A percentile compares a stretch with the other conserved stretches of the same genome.
These are phyloP conservation scores for Vigna hirtella DNA, from an alignment of 306 rosid genomes.

Conservation along the genomic window DNA sequence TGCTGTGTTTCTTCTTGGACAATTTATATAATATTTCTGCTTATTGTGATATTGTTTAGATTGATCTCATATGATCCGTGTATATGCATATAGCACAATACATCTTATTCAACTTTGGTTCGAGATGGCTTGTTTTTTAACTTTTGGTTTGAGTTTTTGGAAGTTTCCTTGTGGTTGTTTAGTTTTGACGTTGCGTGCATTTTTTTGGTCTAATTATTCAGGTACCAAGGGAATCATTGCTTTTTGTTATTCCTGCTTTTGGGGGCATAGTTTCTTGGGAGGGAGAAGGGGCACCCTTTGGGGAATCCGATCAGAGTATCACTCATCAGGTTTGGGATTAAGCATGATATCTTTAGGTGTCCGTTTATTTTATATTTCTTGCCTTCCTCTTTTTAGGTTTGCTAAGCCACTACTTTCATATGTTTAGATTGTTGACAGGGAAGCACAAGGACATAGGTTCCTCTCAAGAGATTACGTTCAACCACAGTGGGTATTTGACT, in stretches of 20 bases:
- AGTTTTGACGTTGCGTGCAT: slow-evolving; percentile 16
- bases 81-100: background rate
- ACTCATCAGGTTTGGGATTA: slow-evolving; percentile 75
- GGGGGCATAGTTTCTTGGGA: slow-evolving; percentile 96
- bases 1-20: background rate
- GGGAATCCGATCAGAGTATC: slow-evolving; percentile 74
- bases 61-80: background rate
- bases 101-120: background rate
- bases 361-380: background rate
- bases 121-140: background rate
- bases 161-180: background rate
- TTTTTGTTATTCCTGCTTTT: slow-evolving; percentile 88
- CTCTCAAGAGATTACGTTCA: slow-evolving; percentile 87
- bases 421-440: slow-evolving; percentile 86
- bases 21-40: background rate
- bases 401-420: slow-evolving; percentile 40
- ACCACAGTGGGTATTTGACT: slow-evolving; percentile 96
- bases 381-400: slow-evolving; percentile 26
- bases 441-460: slow-evolving; percentile 70
- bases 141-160: background rate
- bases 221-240: slow-evolving; percentile 93
- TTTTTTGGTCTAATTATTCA: slow-evolving; percentile 46
- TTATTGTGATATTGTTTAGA: background rate
- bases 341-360: background rate
- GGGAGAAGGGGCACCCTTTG: slow-evolving; percentile 86